Evolutionary conservation across 352 stramenopile species (phyloP), one percentile per base, ranked within the genome.

Genomic region (Globisporangium cylindrosporum): DNA sequence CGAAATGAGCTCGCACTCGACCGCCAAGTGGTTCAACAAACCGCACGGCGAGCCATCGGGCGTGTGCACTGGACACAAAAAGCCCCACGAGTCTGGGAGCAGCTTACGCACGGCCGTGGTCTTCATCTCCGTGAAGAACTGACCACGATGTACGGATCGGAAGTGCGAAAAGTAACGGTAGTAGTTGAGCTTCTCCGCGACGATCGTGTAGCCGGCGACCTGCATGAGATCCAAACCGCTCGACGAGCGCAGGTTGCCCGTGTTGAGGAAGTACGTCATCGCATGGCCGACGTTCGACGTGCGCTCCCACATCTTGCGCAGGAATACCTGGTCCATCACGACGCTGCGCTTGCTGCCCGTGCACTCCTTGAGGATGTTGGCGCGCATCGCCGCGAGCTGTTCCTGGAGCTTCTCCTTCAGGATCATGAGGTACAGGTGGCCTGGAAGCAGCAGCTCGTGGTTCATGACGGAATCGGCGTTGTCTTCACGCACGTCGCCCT

Each of bases 61-160:
- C n/a, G 98, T 99, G 73, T 99, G 97, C 29, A 99, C 98, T 10
- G 97, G 98, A 79, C 98, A 99, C 43, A 99, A 68, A 73, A 99
- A 99, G 8, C 98, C 98, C 97, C 98, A 99, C 64, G 97, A 98
- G 76, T 99, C 97, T 1, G 97, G 97, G 24, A 99, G 84, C 49
- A 99, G 78, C 75, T 99, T 99, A 48, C 98, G 89, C 55, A 99
- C 97, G 8, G 97, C 87, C 12, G 98, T 99, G 46, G 97, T 99
- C 78, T 99, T 99, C 98, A 99, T 99, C 74, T 99, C 98, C 41
- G 97, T 99, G 76, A 99, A 99, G 75, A 99, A 99, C 75, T 99
- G 96, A 27, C 98, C 98, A 79, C 98, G 92, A 73, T 99, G 98
- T 29, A 99, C 97, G 48, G 93, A 98, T 8, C 97, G 92, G 78